phyloP scores from a whole-genome alignment of 495 filamentous ascomycete species.

The Chaetomidium leptoderma region DNA sequence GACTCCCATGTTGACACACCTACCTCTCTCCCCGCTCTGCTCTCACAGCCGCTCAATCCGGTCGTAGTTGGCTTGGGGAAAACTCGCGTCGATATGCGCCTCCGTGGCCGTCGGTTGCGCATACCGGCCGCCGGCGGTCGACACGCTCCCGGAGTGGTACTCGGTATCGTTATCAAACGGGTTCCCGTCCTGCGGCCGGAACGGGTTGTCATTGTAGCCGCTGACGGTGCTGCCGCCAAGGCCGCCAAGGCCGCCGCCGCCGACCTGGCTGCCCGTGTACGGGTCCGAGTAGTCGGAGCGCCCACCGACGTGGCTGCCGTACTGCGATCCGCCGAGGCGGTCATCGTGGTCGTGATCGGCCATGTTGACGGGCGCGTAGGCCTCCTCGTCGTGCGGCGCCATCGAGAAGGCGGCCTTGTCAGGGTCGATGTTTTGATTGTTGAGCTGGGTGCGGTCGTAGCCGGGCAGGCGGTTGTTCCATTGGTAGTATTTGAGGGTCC shows the following conservation, averaged over 20 bases:
- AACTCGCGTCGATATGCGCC: conserved; percentile 40
- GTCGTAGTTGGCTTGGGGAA: conserved; percentile 44
- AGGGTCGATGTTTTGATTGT: conserved; percentile 51
- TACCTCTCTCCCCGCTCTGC: neutral
- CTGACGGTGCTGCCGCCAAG: conserved; percentile 17
- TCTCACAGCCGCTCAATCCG: conserved; percentile 29
- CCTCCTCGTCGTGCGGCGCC: conserved; percentile 52
- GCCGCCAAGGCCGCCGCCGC: conserved; percentile 14
- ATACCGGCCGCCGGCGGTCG: conserved; percentile 30
- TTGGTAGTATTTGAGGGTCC: conserved; percentile 73
- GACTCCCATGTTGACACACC: neutral
- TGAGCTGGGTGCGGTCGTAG: conserved; percentile 48
- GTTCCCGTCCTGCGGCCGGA: conserved; percentile 35
- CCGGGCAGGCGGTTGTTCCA: conserved; percentile 72
- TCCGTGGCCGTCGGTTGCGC: conserved; percentile 36
- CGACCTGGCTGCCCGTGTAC: conserved; percentile 19
- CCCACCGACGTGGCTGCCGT: conserved; percentile 13
- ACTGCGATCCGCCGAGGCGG: conserved; percentile 6
- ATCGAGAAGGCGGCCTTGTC: conserved; percentile 57
- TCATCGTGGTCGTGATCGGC: conserved; percentile 41
- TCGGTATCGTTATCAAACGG: conserved; percentile 42
- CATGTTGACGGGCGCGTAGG: conserved; percentile 45
- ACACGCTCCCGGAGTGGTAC: conserved; percentile 33
- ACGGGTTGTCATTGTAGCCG: conserved; percentile 27
- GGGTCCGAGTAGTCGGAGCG: conserved; percentile 35